Evolutionary conservation across 495 filamentous ascomycete genomes (phyloP).

Genomic region (Extremus antarcticus): DNA sequence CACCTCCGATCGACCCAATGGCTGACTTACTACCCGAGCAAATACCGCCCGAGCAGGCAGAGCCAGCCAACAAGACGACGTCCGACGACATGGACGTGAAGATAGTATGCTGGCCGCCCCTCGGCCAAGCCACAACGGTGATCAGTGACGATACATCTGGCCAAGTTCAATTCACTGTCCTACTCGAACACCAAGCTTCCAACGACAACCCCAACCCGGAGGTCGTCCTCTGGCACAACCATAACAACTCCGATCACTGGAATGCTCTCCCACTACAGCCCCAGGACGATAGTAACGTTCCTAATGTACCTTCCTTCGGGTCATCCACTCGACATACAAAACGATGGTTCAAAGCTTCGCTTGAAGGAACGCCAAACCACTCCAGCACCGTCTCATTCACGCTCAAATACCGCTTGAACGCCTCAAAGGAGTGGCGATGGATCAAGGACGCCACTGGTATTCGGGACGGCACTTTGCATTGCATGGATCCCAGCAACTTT

Average conservation of each 20-base stretch:
- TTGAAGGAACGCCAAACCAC: slow-evolving; percentile 24
- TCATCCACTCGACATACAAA: slow-evolving; percentile 2
- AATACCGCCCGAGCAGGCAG: slow-evolving; percentile 5
- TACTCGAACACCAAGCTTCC: slow-evolving; percentile 43
- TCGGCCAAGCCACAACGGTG: slow-evolving; percentile 57
- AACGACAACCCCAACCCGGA: slow-evolving; percentile 50
- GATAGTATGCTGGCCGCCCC: slow-evolving; percentile 50
- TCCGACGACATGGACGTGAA: slow-evolving; percentile 36
- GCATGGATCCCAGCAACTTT: background rate
- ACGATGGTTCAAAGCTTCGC: slow-evolving; percentile 30
- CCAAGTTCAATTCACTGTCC: slow-evolving; percentile 44
- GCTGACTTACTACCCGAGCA: slow-evolving; percentile 17
- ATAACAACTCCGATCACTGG: slow-evolving; percentile 37
- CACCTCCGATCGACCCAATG: slow-evolving; percentile 9
- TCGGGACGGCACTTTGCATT: slow-evolving; percentile 20
- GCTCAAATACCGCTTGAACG: slow-evolving; percentile 53
- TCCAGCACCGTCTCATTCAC: slow-evolving; percentile 53
- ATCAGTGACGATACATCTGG: slow-evolving; percentile 23
- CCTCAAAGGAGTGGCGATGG: slow-evolving; percentile 61
- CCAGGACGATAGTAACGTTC: background rate
- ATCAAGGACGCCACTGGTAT: slow-evolving; percentile 49
- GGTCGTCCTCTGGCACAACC: slow-evolving; percentile 66
- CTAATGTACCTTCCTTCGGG: background rate
- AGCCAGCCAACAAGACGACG: slow-evolving; percentile 1
- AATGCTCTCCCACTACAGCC: slow-evolving; percentile 20